Base-by-base conservation (phyloP, 129 eudicot species). In the sunflower (Helianthus annuus) region DNA sequence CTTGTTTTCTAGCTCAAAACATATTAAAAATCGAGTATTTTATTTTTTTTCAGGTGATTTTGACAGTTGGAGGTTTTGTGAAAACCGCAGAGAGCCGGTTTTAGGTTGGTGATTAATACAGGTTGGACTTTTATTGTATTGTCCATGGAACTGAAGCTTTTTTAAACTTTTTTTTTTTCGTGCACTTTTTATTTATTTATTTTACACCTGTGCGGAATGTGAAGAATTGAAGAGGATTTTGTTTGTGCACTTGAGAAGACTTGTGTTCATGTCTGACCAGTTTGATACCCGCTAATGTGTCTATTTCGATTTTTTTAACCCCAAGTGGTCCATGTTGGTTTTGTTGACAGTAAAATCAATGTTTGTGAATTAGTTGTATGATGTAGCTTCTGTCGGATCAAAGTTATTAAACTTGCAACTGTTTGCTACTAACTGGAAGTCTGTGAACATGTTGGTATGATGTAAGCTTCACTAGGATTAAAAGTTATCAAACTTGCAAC, bases 61-160 rank as follows among this genome's bases (percentile, higher is more conserved):
- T 58, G 69, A 57, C 27, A 14, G 69, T 60, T 69, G 76, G 70
- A 75, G 58, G 60, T 66, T 55, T 65, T 29, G 73, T 55, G 66
- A 68, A 67, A 57, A 66, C 62, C 19, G 62, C 46, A 68, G 64
- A 68, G 64, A 63, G 76, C 14, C 17, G 46, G 36, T 77, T 77
- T 77, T 77, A 77, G 81, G 71, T 77, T 62, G 81, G 70, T 77
- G 81, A 60, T 68, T 68, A 69, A 76, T 76, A 69, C 76, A 76
- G 70, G 64, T 68, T 59, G 69, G 62, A 12, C 69, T 59, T 68
- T 45, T 48, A 76, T 68, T 68, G 75, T 68, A 48, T 6, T 68
- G 80, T 76, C 63, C 64, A 59, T 40, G 76, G 75, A 69, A 48
- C 80, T 61, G 64, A 49, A 32, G n/a, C 0, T 32, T 29, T 12